These are phyloP conservation scores for Podosphaera fusca DNA, from an alignment of 2,329 filamentous ascomycete species.

Conservation along the genomic window DNA sequence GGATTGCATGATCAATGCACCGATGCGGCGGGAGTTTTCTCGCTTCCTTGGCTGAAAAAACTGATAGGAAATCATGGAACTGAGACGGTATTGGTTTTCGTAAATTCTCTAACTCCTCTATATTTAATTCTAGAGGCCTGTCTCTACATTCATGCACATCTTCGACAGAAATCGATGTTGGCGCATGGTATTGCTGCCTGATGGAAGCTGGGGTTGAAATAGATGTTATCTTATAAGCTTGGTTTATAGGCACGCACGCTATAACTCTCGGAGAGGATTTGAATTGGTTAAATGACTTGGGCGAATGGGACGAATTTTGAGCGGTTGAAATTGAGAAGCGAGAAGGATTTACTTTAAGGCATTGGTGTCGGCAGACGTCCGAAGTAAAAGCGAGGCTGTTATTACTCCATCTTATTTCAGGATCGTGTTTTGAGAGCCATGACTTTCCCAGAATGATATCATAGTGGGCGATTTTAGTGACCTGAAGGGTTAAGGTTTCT, in stretches of 20 bases:
- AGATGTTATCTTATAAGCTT: too few species aligned
- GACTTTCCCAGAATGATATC: constrained; percentile 1
- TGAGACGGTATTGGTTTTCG: background rate
- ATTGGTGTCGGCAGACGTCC: background rate
- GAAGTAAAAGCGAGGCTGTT: background rate
- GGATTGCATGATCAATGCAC: background rate
- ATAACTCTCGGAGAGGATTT: too few species aligned
- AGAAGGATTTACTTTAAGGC: too few species aligned
- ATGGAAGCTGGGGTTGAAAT: too few species aligned
- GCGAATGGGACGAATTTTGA: too few species aligned
- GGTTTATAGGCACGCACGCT: too few species aligned
- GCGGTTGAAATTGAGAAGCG: too few species aligned
- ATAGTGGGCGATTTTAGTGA: constrained; percentile 1
- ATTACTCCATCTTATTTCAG: background rate
- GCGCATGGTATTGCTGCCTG: too few species aligned
- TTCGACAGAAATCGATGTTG: too few species aligned
- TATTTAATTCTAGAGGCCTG: too few species aligned
- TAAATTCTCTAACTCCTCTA: background rate
- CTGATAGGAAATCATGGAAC: background rate
- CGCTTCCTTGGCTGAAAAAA: background rate
- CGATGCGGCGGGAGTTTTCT: background rate
- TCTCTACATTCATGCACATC: too few species aligned
- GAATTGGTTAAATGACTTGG: too few species aligned
- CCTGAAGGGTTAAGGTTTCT: background rate
- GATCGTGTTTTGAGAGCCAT: constrained; percentile 1